Base-by-base conservation (phyloP, 2,329 filamentous ascomycete genomes). In the Paracoccidioides brasiliensis region DNA sequence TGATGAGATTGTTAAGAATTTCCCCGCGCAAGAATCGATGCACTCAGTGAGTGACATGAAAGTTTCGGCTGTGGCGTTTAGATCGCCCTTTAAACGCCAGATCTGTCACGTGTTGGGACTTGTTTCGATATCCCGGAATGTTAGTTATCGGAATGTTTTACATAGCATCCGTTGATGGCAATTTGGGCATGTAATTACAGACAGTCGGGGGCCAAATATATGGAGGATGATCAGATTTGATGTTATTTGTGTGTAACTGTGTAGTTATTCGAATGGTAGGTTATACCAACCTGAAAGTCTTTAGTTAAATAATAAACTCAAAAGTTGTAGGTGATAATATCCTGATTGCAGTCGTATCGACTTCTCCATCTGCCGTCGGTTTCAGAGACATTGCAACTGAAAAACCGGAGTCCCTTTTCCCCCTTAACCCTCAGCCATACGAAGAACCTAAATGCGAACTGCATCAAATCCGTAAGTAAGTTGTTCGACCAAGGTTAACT, bases 51-150 rank as follows among this genome's bases (percentile, higher is more conserved):
- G 10, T 30, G 46, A n/a, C 15, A 15, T 53, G 45, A 37, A 38
- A 44, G 55, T 42, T 53, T 56, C 55, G 55, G 55, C 42, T 45
- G 50, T 49, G 50, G 55, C 50, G 46, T 55, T 38, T 50, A 37
- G 52, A 40, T 54, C 52, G 28, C 42, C 52, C 10, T 32, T 44
- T 37, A 4, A 41, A 5, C 38, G 50, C 37, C 5, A 42, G 50
- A 42, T 42, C 37, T 14, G 28, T 52, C 50, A 52, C 50, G 50
- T 52, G 50, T 6, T n/a, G 5, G n/a, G 15, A 44, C 12, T 7
- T 37, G 35, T 6, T 37, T 37, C 35, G 35, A 46, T 46, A 15
- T 46, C 28, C 42, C 22, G 22, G 22, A 22, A 22, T 22, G n/a
- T n/a, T 37, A 37, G 35, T 37, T 37, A 37, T 37, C 5, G 35